Conservation (phyloP, 768 basidiomycete genomes). For the Hortiboletus flavorubellus region DNA sequence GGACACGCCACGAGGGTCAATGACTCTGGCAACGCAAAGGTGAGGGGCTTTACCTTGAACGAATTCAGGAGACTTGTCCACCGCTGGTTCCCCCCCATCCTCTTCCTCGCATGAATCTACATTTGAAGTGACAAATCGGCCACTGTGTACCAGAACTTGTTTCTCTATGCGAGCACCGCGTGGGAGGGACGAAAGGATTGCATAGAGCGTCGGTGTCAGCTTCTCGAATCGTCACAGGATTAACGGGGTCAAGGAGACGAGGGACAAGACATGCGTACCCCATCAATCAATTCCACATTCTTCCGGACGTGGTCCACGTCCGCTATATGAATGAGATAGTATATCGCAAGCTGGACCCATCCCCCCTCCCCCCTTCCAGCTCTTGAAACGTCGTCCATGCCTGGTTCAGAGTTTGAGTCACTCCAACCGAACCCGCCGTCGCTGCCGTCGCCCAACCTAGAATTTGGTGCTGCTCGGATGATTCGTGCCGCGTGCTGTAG, state of each 20-base stretch:
- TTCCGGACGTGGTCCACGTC: conserved; percentile 41
- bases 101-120: background rate
- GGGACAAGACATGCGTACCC: conserved; percentile 15
- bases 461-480: conserved; percentile 50
- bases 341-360: conserved; percentile 59
- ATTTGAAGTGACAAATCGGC: conserved; percentile 45
- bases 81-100: conserved; percentile 39
- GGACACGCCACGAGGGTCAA: background rate
- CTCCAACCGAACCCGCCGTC: conserved; percentile 25
- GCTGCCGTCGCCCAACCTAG: conserved; percentile 31
- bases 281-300: conserved; percentile 31
- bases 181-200: conserved; percentile 62
- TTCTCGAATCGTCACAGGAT: conserved; percentile 2
- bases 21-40: background rate
- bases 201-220: conserved; percentile 49
- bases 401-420: conserved; percentile 6
- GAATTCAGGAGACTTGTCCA: conserved; percentile 37
- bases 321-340: conserved; percentile 57
- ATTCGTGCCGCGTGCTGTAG: conserved; percentile 81
- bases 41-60: conserved; percentile 36
- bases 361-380: conserved; percentile 36
- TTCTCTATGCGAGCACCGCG: conserved; percentile 74
- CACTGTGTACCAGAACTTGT: conserved; percentile 70
- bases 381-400: conserved; percentile 35
- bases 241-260: background rate